Conservation (phyloP, 345 rosid species). For the Eutrema heterophyllum region DNA sequence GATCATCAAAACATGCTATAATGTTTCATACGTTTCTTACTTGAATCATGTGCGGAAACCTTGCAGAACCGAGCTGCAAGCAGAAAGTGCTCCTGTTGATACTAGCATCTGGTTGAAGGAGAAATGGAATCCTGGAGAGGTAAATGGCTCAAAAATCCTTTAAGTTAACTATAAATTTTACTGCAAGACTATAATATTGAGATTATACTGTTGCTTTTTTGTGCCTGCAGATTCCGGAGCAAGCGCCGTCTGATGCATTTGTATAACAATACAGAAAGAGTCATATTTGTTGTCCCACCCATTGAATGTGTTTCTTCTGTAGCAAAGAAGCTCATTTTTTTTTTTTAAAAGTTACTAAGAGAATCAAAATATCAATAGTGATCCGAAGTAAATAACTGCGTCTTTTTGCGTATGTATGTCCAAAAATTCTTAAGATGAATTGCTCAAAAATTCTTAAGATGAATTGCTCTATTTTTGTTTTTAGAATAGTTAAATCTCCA, state of each 20-base stretch:
- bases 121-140: conserved; percentile 87
- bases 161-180: not conserved
- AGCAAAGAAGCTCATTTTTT: not conserved
- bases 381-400: too few species aligned
- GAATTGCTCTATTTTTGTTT: too few species aligned
- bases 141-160: conserved; percentile 19
- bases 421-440: too few species aligned
- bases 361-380: too few species aligned
- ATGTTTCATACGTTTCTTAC: conserved; percentile 8
- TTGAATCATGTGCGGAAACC: conserved; percentile 4
- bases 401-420: too few species aligned
- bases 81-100: conserved; percentile 40
- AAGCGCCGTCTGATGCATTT: conserved; percentile 31
- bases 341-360: too few species aligned
- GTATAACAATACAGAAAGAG: not conserved
- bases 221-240: conserved; percentile 31
- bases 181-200: not conserved
- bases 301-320: not conserved
- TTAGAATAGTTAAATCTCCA: too few species aligned
- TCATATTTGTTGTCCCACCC: not conserved
- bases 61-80: conserved; percentile 42
- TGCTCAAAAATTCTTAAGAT: too few species aligned
- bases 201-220: not conserved
- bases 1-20: not conserved
- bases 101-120: conserved; percentile 67